Conservation (phyloP, 2,329 filamentous ascomycete species). For the Dendrostoma leiphaemia region DNA sequence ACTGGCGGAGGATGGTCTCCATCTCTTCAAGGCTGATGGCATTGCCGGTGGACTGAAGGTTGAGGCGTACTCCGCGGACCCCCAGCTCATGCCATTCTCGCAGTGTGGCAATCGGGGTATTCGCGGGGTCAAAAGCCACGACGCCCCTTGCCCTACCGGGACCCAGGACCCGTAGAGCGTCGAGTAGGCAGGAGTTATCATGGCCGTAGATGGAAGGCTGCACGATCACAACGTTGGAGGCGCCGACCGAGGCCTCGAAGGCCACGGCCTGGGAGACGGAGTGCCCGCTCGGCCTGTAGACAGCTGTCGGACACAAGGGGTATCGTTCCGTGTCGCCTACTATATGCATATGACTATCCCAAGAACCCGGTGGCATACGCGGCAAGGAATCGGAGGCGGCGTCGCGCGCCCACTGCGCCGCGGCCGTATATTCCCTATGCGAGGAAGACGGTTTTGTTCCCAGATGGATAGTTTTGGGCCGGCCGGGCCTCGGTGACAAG, state of each 20-base stretch:
- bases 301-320: constrained; percentile 12
- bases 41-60: constrained; percentile 26
- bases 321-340: constrained; percentile 21
- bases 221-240: constrained; percentile 26
- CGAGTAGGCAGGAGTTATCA: constrained; percentile 29
- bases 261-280: constrained; percentile 16
- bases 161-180: constrained; percentile 25
- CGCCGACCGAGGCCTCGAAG: constrained; percentile 24
- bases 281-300: constrained; percentile 11
- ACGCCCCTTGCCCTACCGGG: constrained; percentile 25
- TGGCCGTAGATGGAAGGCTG: constrained; percentile 30
- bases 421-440: constrained; percentile 8
- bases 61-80: constrained; percentile 30
- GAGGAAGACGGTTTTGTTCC: constrained; percentile 9
- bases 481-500: not conserved
- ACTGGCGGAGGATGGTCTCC: constrained; percentile 19
- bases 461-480: not conserved
- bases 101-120: constrained; percentile 22
- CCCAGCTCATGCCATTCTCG: constrained; percentile 26
- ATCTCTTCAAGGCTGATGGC: constrained; percentile 23
- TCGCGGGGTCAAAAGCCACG: constrained; percentile 27
- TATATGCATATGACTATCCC: constrained; percentile 30
- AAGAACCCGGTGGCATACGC: constrained; percentile 23
- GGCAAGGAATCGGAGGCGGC: not conserved
- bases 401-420: not conserved